phyloP scores from a whole-genome alignment of 2,329 filamentous ascomycete genomes.

The Arthrobotrys conoides region DNA sequence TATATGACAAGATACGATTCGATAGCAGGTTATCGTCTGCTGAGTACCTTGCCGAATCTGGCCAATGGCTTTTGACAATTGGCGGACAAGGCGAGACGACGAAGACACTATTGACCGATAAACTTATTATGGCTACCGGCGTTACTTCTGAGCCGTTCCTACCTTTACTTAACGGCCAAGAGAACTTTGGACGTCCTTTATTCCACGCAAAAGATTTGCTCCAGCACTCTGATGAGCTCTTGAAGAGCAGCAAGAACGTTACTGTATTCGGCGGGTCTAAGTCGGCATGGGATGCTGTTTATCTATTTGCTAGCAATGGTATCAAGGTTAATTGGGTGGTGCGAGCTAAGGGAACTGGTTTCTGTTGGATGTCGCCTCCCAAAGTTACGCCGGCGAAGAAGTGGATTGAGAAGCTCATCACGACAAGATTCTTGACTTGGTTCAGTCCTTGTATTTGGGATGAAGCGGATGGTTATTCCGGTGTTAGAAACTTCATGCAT shows the following conservation, averaged over 20 bases:
- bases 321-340: conserved; percentile 75
- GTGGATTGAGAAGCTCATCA: conserved; percentile 78
- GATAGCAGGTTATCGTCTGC: conserved; percentile 68
- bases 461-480: conserved; percentile 73
- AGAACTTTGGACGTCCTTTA: conserved; percentile 69
- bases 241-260: conserved; percentile 68
- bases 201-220: conserved; percentile 71
- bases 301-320: conserved; percentile 73
- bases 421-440: conserved; percentile 79
- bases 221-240: conserved; percentile 66
- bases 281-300: conserved; percentile 77
- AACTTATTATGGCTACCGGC: conserved; percentile 73
- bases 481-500: conserved; percentile 73
- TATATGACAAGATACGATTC: conserved; percentile 68
- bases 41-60: conserved; percentile 65
- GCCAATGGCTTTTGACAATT: conserved; percentile 69
- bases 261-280: conserved; percentile 77
- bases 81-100: conserved; percentile 62
- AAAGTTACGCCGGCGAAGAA: conserved; percentile 78
- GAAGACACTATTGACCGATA: conserved; percentile 64
- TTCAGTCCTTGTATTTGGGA: conserved; percentile 83
- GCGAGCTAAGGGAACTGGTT: conserved; percentile 73
- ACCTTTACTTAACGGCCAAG: conserved; percentile 70
- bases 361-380: conserved; percentile 73
- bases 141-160: conserved; percentile 71